Evolutionary conservation across 2,329 filamentous ascomycete genomes (phyloP), one percentile per base, ranked within the genome.

Genomic region (Alternaria gansuensis): DNA sequence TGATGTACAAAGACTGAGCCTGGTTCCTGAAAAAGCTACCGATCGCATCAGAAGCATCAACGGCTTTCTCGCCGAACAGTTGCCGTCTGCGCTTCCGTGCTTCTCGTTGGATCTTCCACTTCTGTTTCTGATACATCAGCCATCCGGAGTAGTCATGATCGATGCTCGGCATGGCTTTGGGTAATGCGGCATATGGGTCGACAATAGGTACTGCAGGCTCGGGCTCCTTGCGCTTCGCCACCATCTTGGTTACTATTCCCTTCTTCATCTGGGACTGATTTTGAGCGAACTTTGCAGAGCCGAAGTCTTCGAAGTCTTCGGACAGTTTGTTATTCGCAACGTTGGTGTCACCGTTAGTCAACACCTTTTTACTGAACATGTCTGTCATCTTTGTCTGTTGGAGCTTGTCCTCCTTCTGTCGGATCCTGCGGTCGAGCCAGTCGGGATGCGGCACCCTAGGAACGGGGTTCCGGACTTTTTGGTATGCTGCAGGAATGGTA

Each of bases 381-480:
- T 98, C 95, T 0, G 94, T 99, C 82, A 99, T 90, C 80, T 99
- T 99, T 81, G 93, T 96, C 80, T 99, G 95, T 82, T 99, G 97
- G 84, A 98, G 90, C 75, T 90, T 93, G 80, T 99, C 95, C 57
- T 99, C 95, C 77, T 97, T 98, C 77, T 90, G 89, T 67, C 95
- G 92, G 78, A 99, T 97, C 52, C 94, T 86, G 59, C 92, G 88
- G 71, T 97, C 93, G 33, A 99, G 85, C 95, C 95, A 99, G 54
- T 99, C 96, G 0, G 95, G 95, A 79, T 99, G 96, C 6, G 91
- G 84, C 11, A 99, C 92, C 65, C 96, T 85, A 13, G 95, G 96
- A 1, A 98, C 94, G 0, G 95, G 95, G 72, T 99, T 99, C 54
- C 89, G 87, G 54, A 99, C 85, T 79, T 97, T 98, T 75, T 99